Evolutionary conservation across 1,284 basidiomycete species (phyloP), one percentile per base, ranked within the genome.

Genomic region (Malassezia caprae): DNA sequence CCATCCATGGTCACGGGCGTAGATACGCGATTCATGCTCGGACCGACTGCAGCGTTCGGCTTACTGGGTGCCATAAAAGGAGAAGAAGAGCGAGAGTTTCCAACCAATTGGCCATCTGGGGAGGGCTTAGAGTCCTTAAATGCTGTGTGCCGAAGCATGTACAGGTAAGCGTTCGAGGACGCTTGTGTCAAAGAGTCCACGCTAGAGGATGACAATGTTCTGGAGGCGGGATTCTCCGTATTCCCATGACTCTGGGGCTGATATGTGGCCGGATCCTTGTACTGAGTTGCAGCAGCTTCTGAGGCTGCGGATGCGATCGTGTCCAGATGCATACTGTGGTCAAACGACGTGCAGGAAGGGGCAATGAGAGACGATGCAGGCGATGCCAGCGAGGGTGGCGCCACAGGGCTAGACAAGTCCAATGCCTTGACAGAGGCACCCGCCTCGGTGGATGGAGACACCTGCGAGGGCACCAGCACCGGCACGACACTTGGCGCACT

Each of bases 251-350:
- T 19, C 23, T 34, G 35, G 2, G 13, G 15, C 7, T 26, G 46
- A 23, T 23, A 37, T 11, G 32, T 21, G 15, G 32, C 23, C 2
- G 46, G 17, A 12, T 48, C 46, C 13, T 40, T 19, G 39, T 41
- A 56, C 44, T 56, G 48, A 5, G 26, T 56, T 7, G 54, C 49
- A 2, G 43, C 54, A 12, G 54, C 41, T 13, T 26, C 54, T 12
- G 39, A 51, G 4, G 54, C 54, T 4, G 48, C 54, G 1, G 54
- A 51, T 8, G 54, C 54, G 21, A 56, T 45, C 2, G 48, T 46
- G 37, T 56, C 45, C 17, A 56, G 37, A 37, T 56, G 53, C 8
- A 42, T 10, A 10, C 17, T 44, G 26, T 26, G 47, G 35, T 56
- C 48, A 34, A 56, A 51, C 15, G 28, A 6, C 17, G 43, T 10